Conservation (phyloP, 2,329 filamentous ascomycete genomes). For the Leptographium procerum region DNA sequence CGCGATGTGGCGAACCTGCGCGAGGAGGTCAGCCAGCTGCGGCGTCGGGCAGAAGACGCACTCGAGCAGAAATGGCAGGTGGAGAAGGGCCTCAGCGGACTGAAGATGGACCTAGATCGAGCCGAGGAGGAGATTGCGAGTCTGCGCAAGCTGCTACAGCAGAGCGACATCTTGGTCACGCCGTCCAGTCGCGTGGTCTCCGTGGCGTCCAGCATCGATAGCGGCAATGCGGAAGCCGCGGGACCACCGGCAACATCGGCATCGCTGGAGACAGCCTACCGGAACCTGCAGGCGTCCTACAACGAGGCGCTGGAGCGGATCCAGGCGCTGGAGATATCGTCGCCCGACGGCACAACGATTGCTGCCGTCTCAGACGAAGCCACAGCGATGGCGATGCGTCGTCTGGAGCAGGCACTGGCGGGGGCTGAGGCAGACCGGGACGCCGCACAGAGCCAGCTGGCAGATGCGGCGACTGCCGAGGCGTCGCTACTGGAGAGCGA, state of each 20-base stretch:
- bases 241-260: slow-evolving; percentile 51
- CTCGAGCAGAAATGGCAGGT: slow-evolving; percentile 77
- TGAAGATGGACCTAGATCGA: slow-evolving; percentile 90
- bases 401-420: slow-evolving; percentile 57
- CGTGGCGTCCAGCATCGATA: slow-evolving; percentile 17
- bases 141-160: slow-evolving; percentile 65
- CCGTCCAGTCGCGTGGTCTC: slow-evolving; percentile 34
- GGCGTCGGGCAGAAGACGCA: slow-evolving; percentile 82
- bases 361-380: slow-evolving; percentile 35
- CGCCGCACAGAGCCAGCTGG: slow-evolving; percentile 52
- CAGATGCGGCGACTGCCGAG: slow-evolving; percentile 44
- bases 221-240: slow-evolving; percentile 20
- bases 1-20: slow-evolving; percentile 70
- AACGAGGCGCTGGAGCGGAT: slow-evolving; percentile 54
- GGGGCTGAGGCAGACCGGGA: slow-evolving; percentile 62
- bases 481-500: slow-evolving; percentile 47
- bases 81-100: slow-evolving; percentile 21
- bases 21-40: slow-evolving; percentile 72
- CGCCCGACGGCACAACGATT: neutral
- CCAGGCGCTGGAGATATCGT: slow-evolving; percentile 44
- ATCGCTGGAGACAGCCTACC: slow-evolving; percentile 62
- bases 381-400: slow-evolving; percentile 49
- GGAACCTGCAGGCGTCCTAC: slow-evolving; percentile 64
- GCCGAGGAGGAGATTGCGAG: slow-evolving; percentile 85
- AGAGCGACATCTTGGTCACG: slow-evolving; percentile 70